Evolutionary conservation across 306 rosid species (phyloP), one percentile per base, ranked within the genome.

Genomic region (Sesbania bispinosa): DNA sequence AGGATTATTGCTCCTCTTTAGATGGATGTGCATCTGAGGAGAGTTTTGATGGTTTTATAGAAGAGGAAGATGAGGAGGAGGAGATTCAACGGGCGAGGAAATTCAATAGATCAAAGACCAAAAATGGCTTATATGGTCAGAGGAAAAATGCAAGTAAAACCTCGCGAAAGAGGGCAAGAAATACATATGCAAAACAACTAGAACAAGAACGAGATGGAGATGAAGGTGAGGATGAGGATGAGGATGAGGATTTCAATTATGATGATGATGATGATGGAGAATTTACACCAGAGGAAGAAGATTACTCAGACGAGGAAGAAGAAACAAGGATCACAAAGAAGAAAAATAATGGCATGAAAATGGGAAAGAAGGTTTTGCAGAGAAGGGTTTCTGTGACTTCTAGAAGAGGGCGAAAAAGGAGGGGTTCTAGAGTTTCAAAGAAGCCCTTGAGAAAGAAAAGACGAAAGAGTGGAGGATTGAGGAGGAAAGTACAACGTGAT

Each of bases 231-330:
- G 33, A 39, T 38, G 68, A 10, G 11, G 83, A 41, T 2, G 80
- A 87, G 4, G 97, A 90, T 67, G 95, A 87, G 29, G 71, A 51
- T 87, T 87, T 65, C 57, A 77, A 75, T 13, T 81, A 62, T 5
- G 96, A 87, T 30, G 96, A 90, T 35, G 39, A 35, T 38, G 97
- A 92, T 54, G 92, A 86, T 66, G 98, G 90, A 74, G 97, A 90
- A 59, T 91, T 91, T 79, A 77, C 83, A n/a, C 84, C 75, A 2
- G 90, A 85, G 71, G 96, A 91, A 73, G 99, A 91, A 65, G 91
- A 88, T 75, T 89, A 63, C 67, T 83, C 88, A 0, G 96, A 86
- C 15, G 80, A 77, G 63, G 98, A 88, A 70, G 92, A 88, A 73
- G 84, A 74, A 54, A 32, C 20, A 0, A 71, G 45, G 65, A 75